Evolutionary conservation across 768 basidiomycete species (phyloP).

Genomic region (Lactifluus piperatus): DNA sequence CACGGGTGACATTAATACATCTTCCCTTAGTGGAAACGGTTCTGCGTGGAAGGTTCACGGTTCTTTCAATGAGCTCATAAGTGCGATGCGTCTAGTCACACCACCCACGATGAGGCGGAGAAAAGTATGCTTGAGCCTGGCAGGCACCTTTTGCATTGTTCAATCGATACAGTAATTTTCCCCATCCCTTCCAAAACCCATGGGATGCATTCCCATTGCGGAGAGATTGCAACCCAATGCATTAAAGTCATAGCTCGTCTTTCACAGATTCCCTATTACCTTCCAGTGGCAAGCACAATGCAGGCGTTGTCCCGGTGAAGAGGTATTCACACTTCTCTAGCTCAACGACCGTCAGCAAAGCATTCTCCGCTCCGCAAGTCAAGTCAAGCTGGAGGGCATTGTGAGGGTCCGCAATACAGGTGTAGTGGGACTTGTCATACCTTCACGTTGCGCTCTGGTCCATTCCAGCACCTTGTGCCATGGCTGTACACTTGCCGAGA

Average conservation of each 20-base stretch:
- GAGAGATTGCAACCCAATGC: not conserved
- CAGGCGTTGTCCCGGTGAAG: constrained; percentile 77
- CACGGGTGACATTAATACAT: not conserved
- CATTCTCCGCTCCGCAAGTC: constrained; percentile 81
- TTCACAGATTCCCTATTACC: constrained; percentile 28
- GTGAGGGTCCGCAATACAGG: constrained; percentile 1
- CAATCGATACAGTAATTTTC: not conserved
- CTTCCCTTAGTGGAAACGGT: not conserved
- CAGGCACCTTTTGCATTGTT: not conserved
- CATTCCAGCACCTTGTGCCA: constrained; percentile 94
- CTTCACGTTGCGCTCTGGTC: constrained; percentile 78
- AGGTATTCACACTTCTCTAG: constrained; percentile 96
- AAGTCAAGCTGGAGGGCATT: constrained; percentile 52
- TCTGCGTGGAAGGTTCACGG: not conserved
- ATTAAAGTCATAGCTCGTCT: constrained; percentile 26
- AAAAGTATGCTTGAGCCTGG: not conserved
- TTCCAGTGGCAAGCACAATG: constrained; percentile 59
- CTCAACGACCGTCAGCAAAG: constrained; percentile 68
- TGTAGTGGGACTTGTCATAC: constrained; percentile 32
- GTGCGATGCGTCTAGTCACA: not conserved
- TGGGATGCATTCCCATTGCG: not conserved
- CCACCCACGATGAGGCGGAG: not conserved
- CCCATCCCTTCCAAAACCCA: not conserved
- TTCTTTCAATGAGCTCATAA: not conserved
- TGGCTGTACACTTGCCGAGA: constrained; percentile 70